Evolutionary conservation across 2,329 filamentous ascomycete species (phyloP).

Genomic region (Botryotinia globosa): DNA sequence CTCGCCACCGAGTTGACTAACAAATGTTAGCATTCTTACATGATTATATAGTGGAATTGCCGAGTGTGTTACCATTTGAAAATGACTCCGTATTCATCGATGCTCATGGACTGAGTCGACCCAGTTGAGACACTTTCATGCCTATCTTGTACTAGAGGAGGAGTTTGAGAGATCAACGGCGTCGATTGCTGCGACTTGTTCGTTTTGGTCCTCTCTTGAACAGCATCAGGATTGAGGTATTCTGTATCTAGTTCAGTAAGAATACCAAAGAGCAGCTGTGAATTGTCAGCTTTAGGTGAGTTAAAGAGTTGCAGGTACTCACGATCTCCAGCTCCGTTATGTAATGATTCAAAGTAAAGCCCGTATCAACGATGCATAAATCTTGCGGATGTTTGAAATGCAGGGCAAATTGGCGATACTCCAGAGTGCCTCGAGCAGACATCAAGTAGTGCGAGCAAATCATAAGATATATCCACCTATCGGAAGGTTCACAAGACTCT

Average conservation of each 20-base stretch:
- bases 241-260: slow-evolving; percentile 6
- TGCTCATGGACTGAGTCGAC: neutral
- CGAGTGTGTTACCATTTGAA: neutral
- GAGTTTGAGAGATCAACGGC: neutral
- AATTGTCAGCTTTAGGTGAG: neutral
- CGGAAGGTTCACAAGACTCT: neutral
- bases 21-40: neutral
- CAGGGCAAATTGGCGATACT: neutral
- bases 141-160: neutral
- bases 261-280: slow-evolving; percentile 5
- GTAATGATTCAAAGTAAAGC: slow-evolving; percentile 13
- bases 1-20: neutral
- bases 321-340: slow-evolving; percentile 16
- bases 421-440: neutral
- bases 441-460: slow-evolving; percentile 15
- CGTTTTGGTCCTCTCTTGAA: neutral
- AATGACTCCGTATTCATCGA: slow-evolving; percentile 4
- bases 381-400: neutral
- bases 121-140: slow-evolving; percentile 7
- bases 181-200: neutral
- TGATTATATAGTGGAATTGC: neutral
- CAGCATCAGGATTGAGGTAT: neutral
- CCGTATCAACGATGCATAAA: neutral
- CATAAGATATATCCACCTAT: slow-evolving; percentile 16
- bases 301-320: neutral